These are phyloP conservation scores for Salvia sclarea DNA, from an alignment of 305 asterid species.

Conservation along the genomic window DNA sequence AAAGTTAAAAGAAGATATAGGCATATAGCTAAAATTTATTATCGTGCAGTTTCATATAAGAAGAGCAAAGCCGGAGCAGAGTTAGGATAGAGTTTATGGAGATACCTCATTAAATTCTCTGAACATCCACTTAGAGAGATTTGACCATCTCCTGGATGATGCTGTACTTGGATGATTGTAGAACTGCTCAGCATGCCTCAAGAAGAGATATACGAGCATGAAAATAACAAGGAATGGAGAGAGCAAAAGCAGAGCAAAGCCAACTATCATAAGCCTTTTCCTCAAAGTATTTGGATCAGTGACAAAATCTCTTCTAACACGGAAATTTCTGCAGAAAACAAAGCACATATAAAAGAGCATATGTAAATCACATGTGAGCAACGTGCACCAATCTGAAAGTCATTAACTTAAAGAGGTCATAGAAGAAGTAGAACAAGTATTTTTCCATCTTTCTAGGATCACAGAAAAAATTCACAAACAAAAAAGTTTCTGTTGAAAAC, in stretches of 20 bases:
- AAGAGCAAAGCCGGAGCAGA: background rate
- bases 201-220: slow-evolving; percentile 94
- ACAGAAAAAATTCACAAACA: background rate
- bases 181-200: slow-evolving; percentile 97
- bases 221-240: slow-evolving; percentile 96
- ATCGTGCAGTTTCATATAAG: slow-evolving; percentile 3
- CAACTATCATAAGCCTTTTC: slow-evolving; percentile 93
- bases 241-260: slow-evolving; percentile 72
- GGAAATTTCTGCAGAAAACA: slow-evolving; percentile 67
- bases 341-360: slow-evolving; percentile 19
- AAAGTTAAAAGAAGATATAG: slow-evolving; percentile 9
- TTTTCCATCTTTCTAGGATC: background rate
- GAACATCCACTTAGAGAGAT: slow-evolving; percentile 92
- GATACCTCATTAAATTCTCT: slow-evolving; percentile 97
- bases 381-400: background rate
- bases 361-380: background rate
- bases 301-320: slow-evolving; percentile 77
- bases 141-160: slow-evolving; percentile 97
- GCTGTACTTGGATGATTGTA: slow-evolving; percentile 96
- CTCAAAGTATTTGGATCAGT: slow-evolving; percentile 77
- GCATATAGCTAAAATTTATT: background rate
- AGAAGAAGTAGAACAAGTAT: background rate
- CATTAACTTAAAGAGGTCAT: background rate
- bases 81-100: slow-evolving; percentile 22
- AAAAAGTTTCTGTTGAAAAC: background rate